A percentile compares a stretch with the other conserved stretches of the same genome.
phyloP scores from a whole-genome alignment of 1,139 yeast genomes.

The Zygoascus meyerae region DNA sequence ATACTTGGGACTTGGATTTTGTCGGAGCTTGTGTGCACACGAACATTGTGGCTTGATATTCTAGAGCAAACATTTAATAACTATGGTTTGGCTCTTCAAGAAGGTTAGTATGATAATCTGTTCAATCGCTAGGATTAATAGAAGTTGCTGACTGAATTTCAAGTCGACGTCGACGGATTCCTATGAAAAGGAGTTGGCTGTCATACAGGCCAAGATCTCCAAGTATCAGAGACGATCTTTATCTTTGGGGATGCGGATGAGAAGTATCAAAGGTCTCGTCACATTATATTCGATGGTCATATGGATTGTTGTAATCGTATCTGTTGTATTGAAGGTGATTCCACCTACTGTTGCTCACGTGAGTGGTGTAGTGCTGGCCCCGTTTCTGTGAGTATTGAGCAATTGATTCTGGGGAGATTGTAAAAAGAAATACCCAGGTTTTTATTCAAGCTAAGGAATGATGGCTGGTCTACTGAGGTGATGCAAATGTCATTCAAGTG shows the following conservation, averaged over 20 bases:
- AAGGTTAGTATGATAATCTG: too few species aligned
- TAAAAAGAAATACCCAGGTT: too few species aligned
- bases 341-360: slow-evolving; percentile 2
- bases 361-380: background rate
- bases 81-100: too few species aligned
- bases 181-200: slow-evolving; percentile 31
- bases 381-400: too few species aligned
- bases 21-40: too few species aligned
- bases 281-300: slow-evolving; percentile 28
- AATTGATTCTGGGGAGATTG: too few species aligned
- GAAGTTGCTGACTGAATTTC: too few species aligned
- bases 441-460: background rate
- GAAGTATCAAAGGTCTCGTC: slow-evolving; percentile 28
- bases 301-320: slow-evolving; percentile 23
- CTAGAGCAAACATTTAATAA: too few species aligned
- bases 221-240: slow-evolving; percentile 22
- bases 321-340: slow-evolving; percentile 9
- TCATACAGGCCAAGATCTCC: slow-evolving; percentile 26
- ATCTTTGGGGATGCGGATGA: slow-evolving; percentile 21
- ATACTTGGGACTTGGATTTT: background rate
- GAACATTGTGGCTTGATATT: too few species aligned
- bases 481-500: too few species aligned
- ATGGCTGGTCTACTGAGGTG: slow-evolving; percentile 1
- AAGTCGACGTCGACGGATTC: slow-evolving; percentile 15
- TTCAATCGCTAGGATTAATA: too few species aligned